These are phyloP conservation scores for Agrocybe praecox DNA, from an alignment of 768 basidiomycete species.

Conservation along the genomic window DNA sequence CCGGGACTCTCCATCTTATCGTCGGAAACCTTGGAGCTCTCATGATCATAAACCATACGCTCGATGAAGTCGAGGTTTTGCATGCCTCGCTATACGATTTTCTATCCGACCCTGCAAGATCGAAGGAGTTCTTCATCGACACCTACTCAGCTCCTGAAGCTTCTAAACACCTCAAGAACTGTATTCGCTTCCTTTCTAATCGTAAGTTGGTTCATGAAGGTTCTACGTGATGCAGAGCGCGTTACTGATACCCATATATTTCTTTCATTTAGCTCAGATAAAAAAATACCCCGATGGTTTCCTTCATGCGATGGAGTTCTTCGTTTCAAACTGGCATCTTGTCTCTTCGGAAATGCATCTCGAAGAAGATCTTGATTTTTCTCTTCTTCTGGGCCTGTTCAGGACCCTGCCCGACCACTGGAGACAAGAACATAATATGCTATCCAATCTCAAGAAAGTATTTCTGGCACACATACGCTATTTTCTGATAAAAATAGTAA, in stretches of 20 bases:
- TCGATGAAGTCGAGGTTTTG: background rate
- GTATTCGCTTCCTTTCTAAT: background rate
- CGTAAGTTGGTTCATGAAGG: background rate
- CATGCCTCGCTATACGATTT: background rate
- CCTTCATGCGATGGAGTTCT: background rate
- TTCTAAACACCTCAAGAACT: background rate
- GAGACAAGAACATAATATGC: background rate
- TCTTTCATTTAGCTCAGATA: background rate
- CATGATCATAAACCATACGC: background rate
- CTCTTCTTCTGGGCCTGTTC: background rate
- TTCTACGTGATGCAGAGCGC: too few relatives aligned
- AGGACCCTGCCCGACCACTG: background rate
- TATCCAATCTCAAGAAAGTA: background rate
- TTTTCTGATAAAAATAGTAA: background rate
- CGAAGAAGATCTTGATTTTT: background rate
- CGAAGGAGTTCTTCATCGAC: background rate
- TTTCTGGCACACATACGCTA: background rate
- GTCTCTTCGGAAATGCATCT: background rate
- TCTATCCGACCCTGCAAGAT: background rate
- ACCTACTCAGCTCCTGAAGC: background rate
- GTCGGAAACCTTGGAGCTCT: background rate
- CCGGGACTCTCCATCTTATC: background rate
- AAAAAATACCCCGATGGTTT: background rate
- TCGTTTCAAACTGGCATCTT: background rate
- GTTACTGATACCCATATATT: too few relatives aligned